phyloP scores from a whole-genome alignment of 1,139 yeast species.

The Torulaspora pretoriensis region DNA sequence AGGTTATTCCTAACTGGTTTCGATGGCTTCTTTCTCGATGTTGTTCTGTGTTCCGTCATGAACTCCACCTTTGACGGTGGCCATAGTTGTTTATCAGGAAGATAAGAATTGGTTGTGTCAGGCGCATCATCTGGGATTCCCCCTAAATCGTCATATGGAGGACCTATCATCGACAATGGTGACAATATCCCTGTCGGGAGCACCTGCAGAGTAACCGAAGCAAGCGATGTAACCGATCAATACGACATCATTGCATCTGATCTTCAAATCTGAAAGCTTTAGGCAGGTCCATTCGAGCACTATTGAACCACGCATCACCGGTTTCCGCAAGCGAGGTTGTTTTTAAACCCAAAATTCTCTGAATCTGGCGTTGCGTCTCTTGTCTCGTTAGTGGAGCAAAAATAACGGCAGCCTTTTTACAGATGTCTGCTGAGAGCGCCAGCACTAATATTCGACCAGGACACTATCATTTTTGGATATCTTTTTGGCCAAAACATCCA shows the following conservation, averaged over 20 bases:
- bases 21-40: slow-evolving; percentile 13
- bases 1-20: slow-evolving; percentile 9
- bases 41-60: slow-evolving; percentile 7
- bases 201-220: slow-evolving; percentile 1
- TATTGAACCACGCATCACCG: slow-evolving; percentile 3
- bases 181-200: slow-evolving; percentile 1
- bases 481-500: slow-evolving; percentile 1
- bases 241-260: neutral
- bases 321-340: slow-evolving; percentile 3
- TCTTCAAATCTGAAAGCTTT: neutral
- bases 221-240: neutral
- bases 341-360: neutral
- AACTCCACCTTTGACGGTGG: slow-evolving; percentile 4
- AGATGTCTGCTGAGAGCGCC: neutral
- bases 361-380: slow-evolving; percentile 2
- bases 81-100: slow-evolving; percentile 6
- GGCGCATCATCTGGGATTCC: slow-evolving; percentile 57
- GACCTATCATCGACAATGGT: slow-evolving; percentile 64
- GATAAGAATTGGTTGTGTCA: slow-evolving; percentile 19
- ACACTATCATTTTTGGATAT: neutral
- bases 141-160: slow-evolving; percentile 81
- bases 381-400: slow-evolving; percentile 1
- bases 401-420: neutral
- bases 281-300: neutral
- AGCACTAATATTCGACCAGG: neutral